These are phyloP conservation scores for Coccomyxa subellipsoidea DNA, from an alignment of 163 green algal species.

Conservation along the genomic window DNA sequence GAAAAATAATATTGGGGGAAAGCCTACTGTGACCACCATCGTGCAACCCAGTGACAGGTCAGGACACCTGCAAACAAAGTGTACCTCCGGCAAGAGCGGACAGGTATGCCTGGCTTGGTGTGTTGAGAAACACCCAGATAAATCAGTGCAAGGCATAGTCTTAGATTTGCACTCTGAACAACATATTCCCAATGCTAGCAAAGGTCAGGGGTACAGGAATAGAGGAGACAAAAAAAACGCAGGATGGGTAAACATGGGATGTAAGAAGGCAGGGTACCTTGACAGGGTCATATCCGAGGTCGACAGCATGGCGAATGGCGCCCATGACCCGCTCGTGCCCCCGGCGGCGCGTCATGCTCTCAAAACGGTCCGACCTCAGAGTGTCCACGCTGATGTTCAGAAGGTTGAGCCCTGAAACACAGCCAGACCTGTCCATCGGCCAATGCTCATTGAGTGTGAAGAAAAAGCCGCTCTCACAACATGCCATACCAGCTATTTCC, in stretches of 20 bases:
- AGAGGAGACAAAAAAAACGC: neutral
- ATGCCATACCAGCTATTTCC: no score
- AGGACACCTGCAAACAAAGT: no score
- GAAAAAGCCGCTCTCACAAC: neutral
- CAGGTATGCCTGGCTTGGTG: no score
- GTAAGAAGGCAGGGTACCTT: slow-evolving; percentile 50
- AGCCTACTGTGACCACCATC: no score
- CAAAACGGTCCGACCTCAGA: slow-evolving; percentile 81
- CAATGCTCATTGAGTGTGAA: neutral
- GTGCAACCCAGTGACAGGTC: no score
- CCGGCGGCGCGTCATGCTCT: slow-evolving; percentile 76
- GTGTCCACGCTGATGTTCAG: slow-evolving; percentile 98
- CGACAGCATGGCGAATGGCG: slow-evolving; percentile 69
- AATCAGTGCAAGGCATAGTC: no score
- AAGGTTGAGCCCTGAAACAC: slow-evolving; percentile 62
- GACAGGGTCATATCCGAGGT: slow-evolving; percentile 79
- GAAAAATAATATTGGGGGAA: no score
- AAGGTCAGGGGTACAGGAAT: no score
- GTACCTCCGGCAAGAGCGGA: no score
- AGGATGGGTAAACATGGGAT: neutral
- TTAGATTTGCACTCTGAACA: no score
- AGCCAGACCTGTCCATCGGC: neutral
- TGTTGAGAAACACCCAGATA: no score
- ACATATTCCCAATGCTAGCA: no score
- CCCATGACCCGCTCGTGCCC: slow-evolving; percentile 79